Percentiles rank a stretch among this genome's conserved stretches.
Conservation (phyloP, 345 rosid genomes). For the Salix arbutifolia region DNA sequence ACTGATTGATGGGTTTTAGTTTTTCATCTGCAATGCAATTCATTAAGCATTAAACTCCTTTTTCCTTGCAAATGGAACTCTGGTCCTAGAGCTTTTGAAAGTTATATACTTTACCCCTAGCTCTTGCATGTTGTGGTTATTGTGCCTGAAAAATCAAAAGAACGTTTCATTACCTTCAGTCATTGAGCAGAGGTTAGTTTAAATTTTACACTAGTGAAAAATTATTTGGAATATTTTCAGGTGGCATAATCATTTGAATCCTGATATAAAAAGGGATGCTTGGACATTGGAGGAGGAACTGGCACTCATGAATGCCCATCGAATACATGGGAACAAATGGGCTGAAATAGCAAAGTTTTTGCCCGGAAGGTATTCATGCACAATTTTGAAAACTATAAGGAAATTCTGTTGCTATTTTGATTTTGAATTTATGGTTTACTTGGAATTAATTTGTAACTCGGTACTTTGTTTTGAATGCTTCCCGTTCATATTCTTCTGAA, state of each 20-base stretch:
- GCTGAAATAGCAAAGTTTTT: slow-evolving; percentile 95
- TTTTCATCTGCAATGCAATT: neutral
- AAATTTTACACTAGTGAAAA: neutral
- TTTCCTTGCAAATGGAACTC: neutral
- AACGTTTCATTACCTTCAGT: neutral
- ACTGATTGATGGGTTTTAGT: neutral
- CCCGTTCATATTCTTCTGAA: neutral
- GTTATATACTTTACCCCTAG: neutral
- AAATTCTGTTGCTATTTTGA: neutral
- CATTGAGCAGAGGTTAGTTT: too few species aligned
- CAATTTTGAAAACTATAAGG: neutral
- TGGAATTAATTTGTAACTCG: neutral
- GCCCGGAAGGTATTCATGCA: slow-evolving; percentile 78
- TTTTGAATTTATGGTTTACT: neutral
- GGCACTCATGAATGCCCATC: slow-evolving; percentile 79
- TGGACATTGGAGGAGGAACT: slow-evolving; percentile 89
- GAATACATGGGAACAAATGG: slow-evolving; percentile 79
- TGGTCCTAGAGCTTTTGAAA: slow-evolving; percentile 1
- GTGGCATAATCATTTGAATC: slow-evolving; percentile 99
- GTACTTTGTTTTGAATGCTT: neutral
- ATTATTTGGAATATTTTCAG: slow-evolving; percentile 37
- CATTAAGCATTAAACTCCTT: neutral
- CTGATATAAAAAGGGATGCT: slow-evolving; percentile 87
- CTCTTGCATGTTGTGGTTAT: neutral
- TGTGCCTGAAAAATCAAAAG: neutral